Base-by-base conservation (phyloP, 768 basidiomycete species). In the Hypholoma sublateritium region DNA sequence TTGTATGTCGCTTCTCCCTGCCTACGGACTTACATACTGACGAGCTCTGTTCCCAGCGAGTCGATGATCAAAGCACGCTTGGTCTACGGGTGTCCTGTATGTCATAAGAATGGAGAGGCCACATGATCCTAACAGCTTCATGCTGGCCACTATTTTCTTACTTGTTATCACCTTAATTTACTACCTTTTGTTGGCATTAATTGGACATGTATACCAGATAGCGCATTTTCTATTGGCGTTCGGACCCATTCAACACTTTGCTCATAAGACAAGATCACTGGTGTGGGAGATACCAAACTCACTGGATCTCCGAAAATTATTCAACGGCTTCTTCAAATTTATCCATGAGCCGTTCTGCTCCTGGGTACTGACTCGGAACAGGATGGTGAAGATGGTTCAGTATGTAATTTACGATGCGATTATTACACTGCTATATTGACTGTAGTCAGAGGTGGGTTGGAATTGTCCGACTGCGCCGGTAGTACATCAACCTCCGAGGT, bases 21-120 rank as follows among this genome's bases (percentile, higher is more conserved):
- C 19, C n/a, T n/a, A n/a, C 13, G 6, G 9, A 42, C 9, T 5
- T 34, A 21, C 37, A 4, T 9, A 14, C 45, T 54, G 34, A 43
- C 14, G n/a, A n/a, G n/a, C n/a, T n/a, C n/a, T 8, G 3, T 25
- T 55, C 28, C 16, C 52, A 92, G 90, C 59, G 87, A 91, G 35
- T 85, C 90, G 4, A 81, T 87, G 63, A 78, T 93, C 21, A 80
- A 86, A 19, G 80, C 86, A 22, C 80, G 79, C 59, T 71, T 93
- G 9, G 73, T 72, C 35, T 77, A 86, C 37, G 86, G 88, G 2
- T 95, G 93, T 70, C 93, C 93, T 3, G 85, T 91, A 0, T 94
- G 93, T 72, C 77, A 82, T 63, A 78, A 80, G 67, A 77, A 74
- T 58, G 78, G 76, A 19, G 84, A 88, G 61, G 86, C 82, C 12